These are phyloP conservation scores for Tripterygium wilfordii DNA, from an alignment of 177 flowering plant genomes.

Conservation along the genomic window DNA sequence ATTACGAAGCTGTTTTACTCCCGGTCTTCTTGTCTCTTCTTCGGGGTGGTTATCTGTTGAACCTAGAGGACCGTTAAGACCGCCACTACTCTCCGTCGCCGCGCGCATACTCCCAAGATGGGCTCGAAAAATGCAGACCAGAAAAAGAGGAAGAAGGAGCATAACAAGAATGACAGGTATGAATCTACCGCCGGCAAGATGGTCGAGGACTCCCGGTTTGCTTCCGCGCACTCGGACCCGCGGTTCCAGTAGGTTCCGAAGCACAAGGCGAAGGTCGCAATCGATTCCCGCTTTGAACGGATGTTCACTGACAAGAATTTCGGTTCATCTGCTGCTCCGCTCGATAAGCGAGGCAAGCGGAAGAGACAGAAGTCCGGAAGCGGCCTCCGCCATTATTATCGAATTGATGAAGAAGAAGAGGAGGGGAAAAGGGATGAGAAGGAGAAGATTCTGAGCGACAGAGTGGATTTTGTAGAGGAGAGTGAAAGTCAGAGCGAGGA, in stretches of 20 bases:
- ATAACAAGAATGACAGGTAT: neutral
- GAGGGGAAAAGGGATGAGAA: constrained; percentile 12
- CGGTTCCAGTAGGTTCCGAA: constrained; percentile 58
- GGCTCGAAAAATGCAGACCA: too few species aligned
- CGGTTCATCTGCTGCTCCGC: constrained; percentile 46
- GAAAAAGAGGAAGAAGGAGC: constrained; percentile 13
- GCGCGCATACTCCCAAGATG: too few species aligned
- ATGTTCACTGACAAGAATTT: constrained; percentile 56
- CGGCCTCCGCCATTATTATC: constrained; percentile 51
- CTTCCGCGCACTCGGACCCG: constrained; percentile 68
- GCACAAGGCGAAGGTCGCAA: constrained; percentile 45
- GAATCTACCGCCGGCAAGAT: constrained; percentile 3
- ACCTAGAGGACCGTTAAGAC: too few species aligned
- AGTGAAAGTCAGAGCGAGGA: constrained; percentile 12
- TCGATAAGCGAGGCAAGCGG: constrained; percentile 76
- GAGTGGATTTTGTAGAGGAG: constrained; percentile 1
- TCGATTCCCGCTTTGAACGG: constrained; percentile 66
- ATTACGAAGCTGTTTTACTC: too few species aligned
- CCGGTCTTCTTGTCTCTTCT: too few species aligned
- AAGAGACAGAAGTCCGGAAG: constrained; percentile 20
- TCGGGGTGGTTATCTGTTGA: too few species aligned
- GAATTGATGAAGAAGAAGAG: constrained; percentile 27
- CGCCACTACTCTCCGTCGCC: too few species aligned
- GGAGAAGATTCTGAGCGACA: neutral
- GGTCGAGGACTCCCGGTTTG: constrained; percentile 67